Base-by-base conservation (phyloP, 768 basidiomycete species). In the Tylopilus rubrobrunneus region DNA sequence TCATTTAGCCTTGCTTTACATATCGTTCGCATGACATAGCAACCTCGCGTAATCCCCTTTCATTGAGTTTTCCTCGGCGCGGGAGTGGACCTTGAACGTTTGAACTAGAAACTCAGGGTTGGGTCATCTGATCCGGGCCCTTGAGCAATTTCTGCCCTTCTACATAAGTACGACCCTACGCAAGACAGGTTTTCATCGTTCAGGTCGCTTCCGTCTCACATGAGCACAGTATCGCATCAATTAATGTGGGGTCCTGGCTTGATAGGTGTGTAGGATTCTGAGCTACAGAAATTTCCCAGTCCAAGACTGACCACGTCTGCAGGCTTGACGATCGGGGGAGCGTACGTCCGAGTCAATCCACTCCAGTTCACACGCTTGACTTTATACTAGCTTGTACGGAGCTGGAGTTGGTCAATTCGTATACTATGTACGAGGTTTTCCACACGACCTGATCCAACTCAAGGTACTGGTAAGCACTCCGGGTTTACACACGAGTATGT, bases 361-460 rank as follows among this genome's bases (percentile, higher is more conserved):
- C 11, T 28, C 23, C 3, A 4, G 31, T 47, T 31, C 14, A 8
- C 6, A 14, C 7, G 12, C 19, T 51, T 34, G n/a, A 52, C 23
- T 23, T 14, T 5, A 11, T 40, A 23, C 46, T 29, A 66, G 64
- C 10, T 49, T 66, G 31, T 61, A 66, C 28, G 64, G 64, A 1
- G 53, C 49, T 5, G 51, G 52, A 14, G 8, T 61, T 23, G 47
- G 62, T 19, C 64, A 66, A 54, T 53, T 54, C 49, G 29, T 55
- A 9, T 61, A 58, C 39, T 66, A 66, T 42, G 14, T 57, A 12
- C 37, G 34, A 42, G 41, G 49, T 0, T 66, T 66, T 56, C 62
- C 62, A 2, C 40, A 7, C 14, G 65, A 66, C 31, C 17, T 12
- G 29, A 9, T 41, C 11, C 40, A 29, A 3, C 15, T 67, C 7